phyloP scores from a whole-genome alignment of 2,329 filamentous ascomycete genomes.

The Aspergillus uvarum region DNA sequence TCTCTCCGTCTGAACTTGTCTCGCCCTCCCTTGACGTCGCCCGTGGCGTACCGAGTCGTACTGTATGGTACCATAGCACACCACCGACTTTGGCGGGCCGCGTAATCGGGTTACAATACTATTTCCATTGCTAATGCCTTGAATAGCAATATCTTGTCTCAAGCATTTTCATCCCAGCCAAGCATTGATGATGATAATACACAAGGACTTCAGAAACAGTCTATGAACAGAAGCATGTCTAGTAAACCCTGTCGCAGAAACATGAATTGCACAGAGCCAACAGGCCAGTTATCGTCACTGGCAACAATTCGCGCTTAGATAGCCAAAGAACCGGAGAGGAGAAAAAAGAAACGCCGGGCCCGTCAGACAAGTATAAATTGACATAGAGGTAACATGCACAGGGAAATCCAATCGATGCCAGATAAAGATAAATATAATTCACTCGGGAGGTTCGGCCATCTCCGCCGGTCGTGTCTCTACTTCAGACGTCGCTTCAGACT shows the following conservation, averaged over 20 bases:
- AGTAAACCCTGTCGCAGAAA: background rate
- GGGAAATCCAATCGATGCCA: slow-evolving; percentile 4
- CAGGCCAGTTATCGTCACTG: background rate
- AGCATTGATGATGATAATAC: background rate
- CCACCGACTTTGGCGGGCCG: background rate
- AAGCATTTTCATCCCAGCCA: background rate
- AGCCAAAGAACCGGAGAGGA: background rate
- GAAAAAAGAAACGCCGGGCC: background rate
- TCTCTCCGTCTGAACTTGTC: background rate
- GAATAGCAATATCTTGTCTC: background rate
- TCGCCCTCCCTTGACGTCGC: slow-evolving; percentile 2
- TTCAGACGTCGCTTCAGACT: slow-evolving; percentile 35
- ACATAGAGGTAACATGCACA: background rate
- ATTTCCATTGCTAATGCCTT: background rate
- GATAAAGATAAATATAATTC: slow-evolving; percentile 15
- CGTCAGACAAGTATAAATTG: background rate
- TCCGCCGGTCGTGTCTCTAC: slow-evolving; percentile 23
- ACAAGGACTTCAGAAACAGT: background rate
- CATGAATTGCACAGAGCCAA: background rate
- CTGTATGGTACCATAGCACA: background rate
- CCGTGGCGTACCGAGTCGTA: slow-evolving; percentile 3
- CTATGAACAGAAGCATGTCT: background rate
- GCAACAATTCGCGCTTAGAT: background rate
- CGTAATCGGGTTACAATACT: background rate
- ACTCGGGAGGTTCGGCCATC: slow-evolving; percentile 38